phyloP scores from a whole-genome alignment of 202 grass and related monocot species.

The Digitaria exilis region DNA sequence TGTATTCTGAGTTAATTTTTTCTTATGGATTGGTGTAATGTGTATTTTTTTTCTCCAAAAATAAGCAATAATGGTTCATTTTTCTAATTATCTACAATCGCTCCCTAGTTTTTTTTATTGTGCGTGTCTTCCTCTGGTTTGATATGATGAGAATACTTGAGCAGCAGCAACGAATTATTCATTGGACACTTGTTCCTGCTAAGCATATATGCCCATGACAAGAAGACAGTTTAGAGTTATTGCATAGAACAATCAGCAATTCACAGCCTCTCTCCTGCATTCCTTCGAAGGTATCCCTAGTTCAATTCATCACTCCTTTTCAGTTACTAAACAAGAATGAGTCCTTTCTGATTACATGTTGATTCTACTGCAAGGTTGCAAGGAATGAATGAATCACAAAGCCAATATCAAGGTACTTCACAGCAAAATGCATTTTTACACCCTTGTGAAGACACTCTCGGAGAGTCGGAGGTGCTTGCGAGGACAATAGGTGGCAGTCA shows the following conservation, averaged over 20 bases:
- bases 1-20: constrained; percentile 63
- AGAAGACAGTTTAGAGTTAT: background rate
- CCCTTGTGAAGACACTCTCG: constrained; percentile 62
- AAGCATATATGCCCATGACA: background rate
- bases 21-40: background rate
- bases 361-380: constrained; percentile 56
- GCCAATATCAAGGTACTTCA: constrained; percentile 82
- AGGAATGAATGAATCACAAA: constrained; percentile 93
- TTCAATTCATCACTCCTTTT: background rate
- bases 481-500: constrained; percentile 54
- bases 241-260: background rate
- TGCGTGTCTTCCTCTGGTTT: background rate
- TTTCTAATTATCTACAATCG: background rate
- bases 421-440: constrained; percentile 63
- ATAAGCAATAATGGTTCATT: constrained; percentile 30
- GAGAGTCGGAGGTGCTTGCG: constrained; percentile 69
- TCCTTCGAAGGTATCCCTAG: constrained; percentile 81
- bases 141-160: background rate
- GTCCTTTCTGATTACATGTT: constrained; percentile 17
- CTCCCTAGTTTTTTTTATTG: background rate
- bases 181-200: background rate
- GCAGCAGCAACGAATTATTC: background rate
- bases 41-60: background rate
- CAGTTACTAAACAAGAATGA: background rate
- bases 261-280: constrained; percentile 32